phyloP scores from a whole-genome alignment of 306 rosid genomes.

The Medicago lupulina region DNA sequence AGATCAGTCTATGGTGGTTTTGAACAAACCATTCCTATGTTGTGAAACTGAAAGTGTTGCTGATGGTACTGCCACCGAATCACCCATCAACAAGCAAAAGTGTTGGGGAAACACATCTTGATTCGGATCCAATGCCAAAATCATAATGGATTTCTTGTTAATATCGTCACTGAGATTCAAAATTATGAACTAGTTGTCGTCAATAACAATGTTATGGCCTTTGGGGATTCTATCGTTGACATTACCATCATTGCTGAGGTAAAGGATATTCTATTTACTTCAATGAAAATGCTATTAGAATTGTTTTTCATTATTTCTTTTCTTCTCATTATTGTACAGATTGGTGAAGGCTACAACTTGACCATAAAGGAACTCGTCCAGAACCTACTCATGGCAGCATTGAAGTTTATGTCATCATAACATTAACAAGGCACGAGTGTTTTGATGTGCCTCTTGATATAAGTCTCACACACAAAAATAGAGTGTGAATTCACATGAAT shows the following conservation, averaged over 20 bases:
- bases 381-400: constrained; percentile 53
- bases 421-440: too few species aligned
- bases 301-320: too few species aligned
- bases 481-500: too few species aligned
- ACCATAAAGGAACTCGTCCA: constrained; percentile 55
- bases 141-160: constrained; percentile 56
- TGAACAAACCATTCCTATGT: constrained; percentile 47
- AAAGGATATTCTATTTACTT: neutral
- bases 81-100: constrained; percentile 66
- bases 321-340: constrained; percentile 43
- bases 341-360: constrained; percentile 59
- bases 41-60: constrained; percentile 6
- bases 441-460: too few species aligned
- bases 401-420: constrained; percentile 28
- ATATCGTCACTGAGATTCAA: constrained; percentile 58
- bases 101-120: constrained; percentile 61
- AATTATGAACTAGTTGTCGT: constrained; percentile 48
- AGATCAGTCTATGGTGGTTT: constrained; percentile 50
- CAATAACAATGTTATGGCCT: constrained; percentile 46
- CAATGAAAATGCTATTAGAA: constrained; percentile 8
- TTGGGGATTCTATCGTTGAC: constrained; percentile 51
- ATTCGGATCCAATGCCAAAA: constrained; percentile 63
- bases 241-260: constrained; percentile 76
- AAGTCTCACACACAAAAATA: too few species aligned
- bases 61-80: constrained; percentile 19